Evolutionary conservation across 305 asterid genomes (phyloP).

Genomic region (Fraxinus velutina): DNA sequence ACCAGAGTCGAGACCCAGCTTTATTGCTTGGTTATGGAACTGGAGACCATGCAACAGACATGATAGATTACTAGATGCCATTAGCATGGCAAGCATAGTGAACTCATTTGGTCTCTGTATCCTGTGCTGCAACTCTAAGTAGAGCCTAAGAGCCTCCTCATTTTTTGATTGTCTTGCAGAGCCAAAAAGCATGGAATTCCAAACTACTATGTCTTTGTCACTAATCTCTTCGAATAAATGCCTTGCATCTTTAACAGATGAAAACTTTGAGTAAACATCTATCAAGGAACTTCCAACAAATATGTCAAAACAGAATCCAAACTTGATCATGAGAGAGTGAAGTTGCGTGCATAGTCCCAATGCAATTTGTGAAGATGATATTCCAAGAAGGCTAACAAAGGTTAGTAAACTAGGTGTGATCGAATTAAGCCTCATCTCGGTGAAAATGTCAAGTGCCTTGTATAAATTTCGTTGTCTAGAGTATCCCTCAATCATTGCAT

Average conservation of each 20-base stretch:
- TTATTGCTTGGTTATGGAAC: conserved; percentile 37
- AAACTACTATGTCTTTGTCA: conserved; percentile 39
- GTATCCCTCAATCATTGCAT: conserved; percentile 44
- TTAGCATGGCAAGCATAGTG: conserved; percentile 37
- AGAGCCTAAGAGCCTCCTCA: conserved; percentile 39
- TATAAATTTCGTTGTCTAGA: conserved; percentile 24
- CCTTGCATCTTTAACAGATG: conserved; percentile 30
- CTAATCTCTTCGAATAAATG: conserved; percentile 34
- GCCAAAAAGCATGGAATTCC: conserved; percentile 49
- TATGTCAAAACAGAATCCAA: conserved; percentile 30
- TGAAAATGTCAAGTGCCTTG: conserved; percentile 34
- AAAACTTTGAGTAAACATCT: conserved; percentile 38
- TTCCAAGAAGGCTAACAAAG: conserved; percentile 39
- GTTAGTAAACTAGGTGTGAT: conserved; percentile 35
- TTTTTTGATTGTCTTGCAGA: conserved; percentile 27
- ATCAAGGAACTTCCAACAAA: conserved; percentile 41
- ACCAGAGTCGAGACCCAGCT: conserved; percentile 31
- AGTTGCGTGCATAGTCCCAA: conserved; percentile 30
- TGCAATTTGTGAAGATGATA: conserved; percentile 30
- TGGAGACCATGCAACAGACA: conserved; percentile 35
- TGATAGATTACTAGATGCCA: conserved; percentile 31
- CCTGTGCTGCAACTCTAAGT: conserved; percentile 22
- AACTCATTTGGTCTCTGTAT: conserved; percentile 26
- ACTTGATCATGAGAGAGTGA: conserved; percentile 38
- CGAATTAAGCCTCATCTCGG: conserved; percentile 35